These are phyloP conservation scores for Chaetomidium leptoderma DNA, from an alignment of 495 filamentous ascomycete species.

Conservation along the genomic window DNA sequence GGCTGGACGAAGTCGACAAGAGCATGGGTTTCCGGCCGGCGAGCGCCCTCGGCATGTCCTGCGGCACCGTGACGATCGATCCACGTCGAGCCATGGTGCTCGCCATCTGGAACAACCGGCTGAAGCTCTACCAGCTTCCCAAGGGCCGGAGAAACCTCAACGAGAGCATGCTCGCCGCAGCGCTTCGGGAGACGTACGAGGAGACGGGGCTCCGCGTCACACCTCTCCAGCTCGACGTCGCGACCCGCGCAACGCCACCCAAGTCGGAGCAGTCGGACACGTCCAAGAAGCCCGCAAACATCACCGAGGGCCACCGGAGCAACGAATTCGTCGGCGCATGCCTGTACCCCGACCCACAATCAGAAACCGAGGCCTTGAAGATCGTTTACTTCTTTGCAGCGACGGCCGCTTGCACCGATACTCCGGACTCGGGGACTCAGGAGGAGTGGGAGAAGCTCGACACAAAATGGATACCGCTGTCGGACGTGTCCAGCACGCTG, in stretches of 20 bases:
- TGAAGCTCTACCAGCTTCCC: conserved; percentile 43
- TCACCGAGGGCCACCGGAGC: conserved; percentile 27
- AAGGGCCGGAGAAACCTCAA: conserved; percentile 46
- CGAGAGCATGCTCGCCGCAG: conserved; percentile 39
- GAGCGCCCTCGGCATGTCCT: conserved; percentile 40
- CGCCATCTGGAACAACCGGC: conserved; percentile 40
- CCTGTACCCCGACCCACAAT: conserved; percentile 32
- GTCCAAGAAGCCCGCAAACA: conserved; percentile 21
- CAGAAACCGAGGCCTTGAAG: conserved; percentile 27
- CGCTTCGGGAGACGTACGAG: conserved; percentile 45
- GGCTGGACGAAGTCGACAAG: conserved; percentile 27
- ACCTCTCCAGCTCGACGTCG: conserved; percentile 37
- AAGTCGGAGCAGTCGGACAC: background rate
- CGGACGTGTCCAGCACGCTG: conserved; percentile 21
- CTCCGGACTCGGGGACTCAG: conserved; percentile 24
- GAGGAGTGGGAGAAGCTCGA: conserved; percentile 31
- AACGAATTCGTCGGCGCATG: conserved; percentile 30
- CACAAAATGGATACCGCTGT: conserved; percentile 25
- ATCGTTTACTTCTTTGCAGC: conserved; percentile 32
- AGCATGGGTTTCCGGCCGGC: conserved; percentile 36
- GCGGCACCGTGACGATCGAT: conserved; percentile 45
- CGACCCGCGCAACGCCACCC: conserved; percentile 32
- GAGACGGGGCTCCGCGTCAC: conserved; percentile 40
- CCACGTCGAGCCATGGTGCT: conserved; percentile 34
- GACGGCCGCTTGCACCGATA: conserved; percentile 26